Evolutionary conservation across 768 basidiomycete genomes (phyloP).

Genomic region (Lactarius quietus): DNA sequence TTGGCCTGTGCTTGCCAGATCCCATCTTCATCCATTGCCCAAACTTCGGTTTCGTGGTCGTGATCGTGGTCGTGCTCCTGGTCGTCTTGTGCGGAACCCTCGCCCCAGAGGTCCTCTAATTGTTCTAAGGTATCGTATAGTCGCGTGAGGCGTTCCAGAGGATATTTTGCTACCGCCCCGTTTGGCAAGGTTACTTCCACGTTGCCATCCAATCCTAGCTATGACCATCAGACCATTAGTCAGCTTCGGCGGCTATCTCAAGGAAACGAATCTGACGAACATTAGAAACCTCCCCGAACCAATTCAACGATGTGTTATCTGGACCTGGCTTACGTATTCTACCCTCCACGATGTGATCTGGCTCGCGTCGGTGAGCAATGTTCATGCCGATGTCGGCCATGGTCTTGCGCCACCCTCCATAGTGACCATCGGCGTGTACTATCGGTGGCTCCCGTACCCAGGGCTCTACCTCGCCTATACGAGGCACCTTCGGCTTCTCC

Average conservation of each 20-base stretch:
- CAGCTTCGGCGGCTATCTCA: constrained; percentile 4
- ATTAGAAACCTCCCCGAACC: constrained; percentile 86
- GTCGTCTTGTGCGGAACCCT: constrained; percentile 37
- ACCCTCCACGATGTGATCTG: constrained; percentile 36
- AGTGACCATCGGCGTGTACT: constrained; percentile 43
- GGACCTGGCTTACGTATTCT: constrained; percentile 41
- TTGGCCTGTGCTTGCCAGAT: constrained; percentile 31
- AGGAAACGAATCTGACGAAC: constrained; percentile 39
- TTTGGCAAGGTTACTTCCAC: constrained; percentile 72
- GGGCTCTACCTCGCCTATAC: constrained; percentile 78
- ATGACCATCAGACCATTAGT: constrained; percentile 11
- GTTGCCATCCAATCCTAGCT: constrained; percentile 74
- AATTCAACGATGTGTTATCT: constrained; percentile 48
- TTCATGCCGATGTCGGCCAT: constrained; percentile 61
- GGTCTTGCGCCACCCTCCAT: constrained; percentile 68
- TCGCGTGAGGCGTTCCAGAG: constrained; percentile 65
- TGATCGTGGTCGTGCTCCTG: constrained; percentile 38
- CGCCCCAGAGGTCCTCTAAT: constrained; percentile 63
- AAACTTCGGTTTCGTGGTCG: constrained; percentile 38
- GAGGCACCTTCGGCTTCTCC: constrained; percentile 65
- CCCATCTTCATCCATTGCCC: constrained; percentile 42
- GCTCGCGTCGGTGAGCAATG: constrained; percentile 49
- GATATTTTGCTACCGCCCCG: constrained; percentile 45
- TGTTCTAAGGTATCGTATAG: constrained; percentile 82
- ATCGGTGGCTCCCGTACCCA: constrained; percentile 68